Conservation (phyloP, 2,329 filamentous ascomycete genomes). For the Sclerotinia subarctica region DNA sequence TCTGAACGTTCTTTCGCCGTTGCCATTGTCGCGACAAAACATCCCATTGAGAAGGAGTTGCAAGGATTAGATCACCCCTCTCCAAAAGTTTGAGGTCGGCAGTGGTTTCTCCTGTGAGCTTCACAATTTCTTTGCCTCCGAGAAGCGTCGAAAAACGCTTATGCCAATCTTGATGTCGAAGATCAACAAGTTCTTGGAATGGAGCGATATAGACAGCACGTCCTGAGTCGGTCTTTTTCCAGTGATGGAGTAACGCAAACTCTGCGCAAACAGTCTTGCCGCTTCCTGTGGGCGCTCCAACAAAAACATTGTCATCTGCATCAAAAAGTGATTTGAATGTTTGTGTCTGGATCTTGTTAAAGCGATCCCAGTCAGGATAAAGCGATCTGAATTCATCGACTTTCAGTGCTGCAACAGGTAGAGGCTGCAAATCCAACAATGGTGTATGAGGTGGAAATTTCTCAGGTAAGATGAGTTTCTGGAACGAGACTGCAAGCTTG, state of each 20-base stretch:
- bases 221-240: slow-evolving; percentile 67
- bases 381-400: slow-evolving; percentile 75
- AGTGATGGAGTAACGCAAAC: slow-evolving; percentile 85
- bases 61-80: slow-evolving; percentile 81
- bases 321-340: slow-evolving; percentile 92
- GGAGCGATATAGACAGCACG: slow-evolving; percentile 92
- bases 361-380: slow-evolving; percentile 80
- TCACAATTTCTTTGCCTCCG: slow-evolving; percentile 86
- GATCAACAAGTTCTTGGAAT: slow-evolving; percentile 88
- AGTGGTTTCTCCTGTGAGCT: slow-evolving; percentile 88
- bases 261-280: slow-evolving; percentile 97
- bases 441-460: slow-evolving; percentile 94
- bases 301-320: slow-evolving; percentile 88
- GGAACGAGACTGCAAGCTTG: slow-evolving; percentile 87
- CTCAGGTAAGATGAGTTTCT: slow-evolving; percentile 89
- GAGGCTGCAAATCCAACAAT: slow-evolving; percentile 83
- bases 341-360: slow-evolving; percentile 98
- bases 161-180: slow-evolving; percentile 79
- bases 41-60: slow-evolving; percentile 94
- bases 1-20: slow-evolving; percentile 90
- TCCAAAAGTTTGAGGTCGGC: slow-evolving; percentile 87
- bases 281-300: slow-evolving; percentile 89
- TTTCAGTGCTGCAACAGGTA: slow-evolving; percentile 87
- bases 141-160: slow-evolving; percentile 67
- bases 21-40: slow-evolving; percentile 95